phyloP scores from a whole-genome alignment of 768 basidiomycete genomes.

The Lyophyllum shimeji region DNA sequence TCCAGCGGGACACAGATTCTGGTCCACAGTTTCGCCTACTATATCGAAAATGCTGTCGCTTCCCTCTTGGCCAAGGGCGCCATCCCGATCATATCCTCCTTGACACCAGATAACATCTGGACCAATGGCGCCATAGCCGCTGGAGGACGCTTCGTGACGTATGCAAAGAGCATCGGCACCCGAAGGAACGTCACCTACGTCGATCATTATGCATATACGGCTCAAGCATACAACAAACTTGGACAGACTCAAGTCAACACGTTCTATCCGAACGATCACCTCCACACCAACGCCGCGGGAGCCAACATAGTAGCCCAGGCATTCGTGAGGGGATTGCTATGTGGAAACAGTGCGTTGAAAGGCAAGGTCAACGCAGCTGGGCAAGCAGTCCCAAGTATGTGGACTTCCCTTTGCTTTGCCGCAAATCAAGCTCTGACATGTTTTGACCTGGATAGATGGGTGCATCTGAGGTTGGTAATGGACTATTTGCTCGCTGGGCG shows the following conservation, averaged over 20 bases:
- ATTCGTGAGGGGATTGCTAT: slow-evolving; percentile 32
- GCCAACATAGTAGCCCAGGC: slow-evolving; percentile 34
- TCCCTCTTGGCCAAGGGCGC: slow-evolving; percentile 34
- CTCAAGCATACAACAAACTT: slow-evolving; percentile 28
- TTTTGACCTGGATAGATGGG: background rate
- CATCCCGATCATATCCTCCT: slow-evolving; percentile 30
- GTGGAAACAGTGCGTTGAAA: slow-evolving; percentile 24
- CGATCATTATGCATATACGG: slow-evolving; percentile 31
- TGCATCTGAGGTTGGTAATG: slow-evolving; percentile 3
- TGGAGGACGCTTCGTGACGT: slow-evolving; percentile 29
- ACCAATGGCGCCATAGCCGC: slow-evolving; percentile 19
- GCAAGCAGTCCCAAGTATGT: slow-evolving; percentile 9
- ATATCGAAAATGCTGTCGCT: slow-evolving; percentile 30
- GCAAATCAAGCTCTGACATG: background rate
- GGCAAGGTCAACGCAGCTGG: slow-evolving; percentile 23
- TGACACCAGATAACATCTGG: slow-evolving; percentile 37
- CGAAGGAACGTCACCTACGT: slow-evolving; percentile 26
- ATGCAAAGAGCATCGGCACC: slow-evolving; percentile 24
- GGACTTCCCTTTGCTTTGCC: too few relatives aligned
- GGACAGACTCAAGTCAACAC: slow-evolving; percentile 24
- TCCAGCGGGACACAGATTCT: slow-evolving; percentile 27
- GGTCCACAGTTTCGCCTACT: slow-evolving; percentile 31
- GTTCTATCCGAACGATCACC: slow-evolving; percentile 35
- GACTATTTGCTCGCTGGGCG: background rate
- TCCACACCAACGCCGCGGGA: slow-evolving; percentile 32